Conservation (phyloP, 371 early-diverging fungal species). For the Mortierella sp. region DNA sequence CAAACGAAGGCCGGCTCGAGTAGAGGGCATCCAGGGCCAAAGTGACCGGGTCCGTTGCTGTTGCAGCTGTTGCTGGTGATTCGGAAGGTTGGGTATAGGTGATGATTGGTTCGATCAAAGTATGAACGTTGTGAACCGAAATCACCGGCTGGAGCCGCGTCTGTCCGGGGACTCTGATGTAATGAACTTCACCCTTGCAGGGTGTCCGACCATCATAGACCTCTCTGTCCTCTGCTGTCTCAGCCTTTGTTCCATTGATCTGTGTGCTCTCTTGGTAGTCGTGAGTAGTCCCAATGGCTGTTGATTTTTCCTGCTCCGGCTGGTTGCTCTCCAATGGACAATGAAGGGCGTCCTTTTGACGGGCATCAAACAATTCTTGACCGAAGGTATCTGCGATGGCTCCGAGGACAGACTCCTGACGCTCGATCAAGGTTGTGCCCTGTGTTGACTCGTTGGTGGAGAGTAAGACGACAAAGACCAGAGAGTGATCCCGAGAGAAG, state of each 20-base stretch:
- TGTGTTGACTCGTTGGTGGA: background rate
- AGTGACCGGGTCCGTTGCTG: conserved; percentile 1
- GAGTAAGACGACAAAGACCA: conserved; percentile 46
- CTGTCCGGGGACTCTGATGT: conserved; percentile 26
- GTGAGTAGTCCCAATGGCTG: background rate
- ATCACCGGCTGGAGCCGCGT: conserved; percentile 35
- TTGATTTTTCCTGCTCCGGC: conserved; percentile 6
- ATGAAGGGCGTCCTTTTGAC: conserved; percentile 13
- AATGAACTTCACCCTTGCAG: conserved; percentile 45
- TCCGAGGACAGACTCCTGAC: conserved; percentile 39
- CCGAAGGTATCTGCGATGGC: conserved; percentile 54
- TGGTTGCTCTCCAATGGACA: conserved; percentile 15
- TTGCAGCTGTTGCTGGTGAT: background rate
- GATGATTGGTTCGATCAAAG: conserved; percentile 31
- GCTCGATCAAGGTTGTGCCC: background rate
- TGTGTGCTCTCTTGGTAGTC: background rate
- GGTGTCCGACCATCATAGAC: conserved; percentile 34
- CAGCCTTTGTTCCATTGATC: background rate
- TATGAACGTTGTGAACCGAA: conserved; percentile 56
- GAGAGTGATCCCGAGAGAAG: conserved; percentile 51
- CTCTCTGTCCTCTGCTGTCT: background rate
- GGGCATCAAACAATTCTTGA: conserved; percentile 38
- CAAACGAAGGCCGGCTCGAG: conserved; percentile 44
- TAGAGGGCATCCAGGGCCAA: conserved; percentile 40
- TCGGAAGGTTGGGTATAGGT: conserved; percentile 37